Evolutionary conservation across 108 stramenopile genomes (phyloP).

Genomic region (Pinguiococcus pyrenoidosus): DNA sequence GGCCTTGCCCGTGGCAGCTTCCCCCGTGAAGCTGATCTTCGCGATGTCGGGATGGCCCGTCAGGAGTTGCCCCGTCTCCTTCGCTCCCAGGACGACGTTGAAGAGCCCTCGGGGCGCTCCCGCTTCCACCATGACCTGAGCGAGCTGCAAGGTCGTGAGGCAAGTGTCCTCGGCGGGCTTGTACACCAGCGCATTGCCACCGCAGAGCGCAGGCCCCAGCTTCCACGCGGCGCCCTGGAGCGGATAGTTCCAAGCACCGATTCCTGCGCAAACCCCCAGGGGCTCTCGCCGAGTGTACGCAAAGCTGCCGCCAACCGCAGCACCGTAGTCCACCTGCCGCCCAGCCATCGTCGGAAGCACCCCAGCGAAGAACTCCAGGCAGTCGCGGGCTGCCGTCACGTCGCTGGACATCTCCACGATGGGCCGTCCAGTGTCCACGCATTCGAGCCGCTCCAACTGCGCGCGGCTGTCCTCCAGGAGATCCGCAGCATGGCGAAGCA

Average conservation of each 20-base stretch:
- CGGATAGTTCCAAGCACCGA: conserved; percentile 30
- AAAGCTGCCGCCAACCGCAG: conserved; percentile 4
- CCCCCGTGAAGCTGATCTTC: conserved; percentile 39
- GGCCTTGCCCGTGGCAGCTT: conserved; percentile 27
- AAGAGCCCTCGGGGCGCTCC: conserved; percentile 35
- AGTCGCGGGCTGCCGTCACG: conserved; percentile 8
- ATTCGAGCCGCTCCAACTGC: background rate
- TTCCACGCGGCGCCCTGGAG: conserved; percentile 19
- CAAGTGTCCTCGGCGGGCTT: conserved; percentile 48
- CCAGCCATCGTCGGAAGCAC: too few species aligned
- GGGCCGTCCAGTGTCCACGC: conserved; percentile 2
- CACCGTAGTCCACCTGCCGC: too few species aligned
- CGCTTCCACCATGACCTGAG: conserved; percentile 22
- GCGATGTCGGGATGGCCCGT: conserved; percentile 14
- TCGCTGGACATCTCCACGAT: too few species aligned
- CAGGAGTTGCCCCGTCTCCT: conserved; percentile 17
- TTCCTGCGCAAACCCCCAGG: conserved; percentile 12
- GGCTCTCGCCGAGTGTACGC: conserved; percentile 12
- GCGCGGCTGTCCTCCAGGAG: too few species aligned
- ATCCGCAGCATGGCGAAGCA: too few species aligned
- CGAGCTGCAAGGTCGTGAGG: conserved; percentile 30
- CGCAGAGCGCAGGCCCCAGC: conserved; percentile 35
- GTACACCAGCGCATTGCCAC: conserved; percentile 31
- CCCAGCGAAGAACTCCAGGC: conserved; percentile 10
- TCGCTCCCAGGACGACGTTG: conserved; percentile 29